Evolutionary conservation across 148 eudicot genomes (phyloP).

Genomic region (Rhododendron mucronatum): DNA sequence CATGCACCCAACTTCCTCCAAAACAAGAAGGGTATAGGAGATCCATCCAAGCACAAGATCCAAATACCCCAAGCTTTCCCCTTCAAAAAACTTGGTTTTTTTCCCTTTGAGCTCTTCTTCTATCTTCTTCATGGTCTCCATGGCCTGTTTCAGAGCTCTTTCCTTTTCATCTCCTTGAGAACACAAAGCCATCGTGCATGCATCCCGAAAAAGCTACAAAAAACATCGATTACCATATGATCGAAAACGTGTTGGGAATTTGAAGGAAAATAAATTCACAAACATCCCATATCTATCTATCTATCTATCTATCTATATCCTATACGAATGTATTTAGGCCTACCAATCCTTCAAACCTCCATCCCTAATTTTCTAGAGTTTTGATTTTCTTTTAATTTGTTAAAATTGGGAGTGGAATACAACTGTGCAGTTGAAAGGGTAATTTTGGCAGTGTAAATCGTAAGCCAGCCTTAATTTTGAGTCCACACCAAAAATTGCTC

Average conservation of each 20-base stretch:
- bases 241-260: background rate
- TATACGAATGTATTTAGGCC: too few relatives aligned
- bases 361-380: too few relatives aligned
- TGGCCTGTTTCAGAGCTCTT: background rate
- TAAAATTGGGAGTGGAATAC: too few relatives aligned
- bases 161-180: slow-evolving; percentile 23
- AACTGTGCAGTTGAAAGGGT: too few relatives aligned
- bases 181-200: background rate
- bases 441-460: too few relatives aligned
- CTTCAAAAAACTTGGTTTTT: slow-evolving; percentile 21
- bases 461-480: too few relatives aligned
- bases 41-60: slow-evolving; percentile 27
- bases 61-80: slow-evolving; percentile 23
- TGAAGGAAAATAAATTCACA: background rate
- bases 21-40: slow-evolving; percentile 7
- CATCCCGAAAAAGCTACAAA: background rate
- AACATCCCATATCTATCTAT: too few relatives aligned
- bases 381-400: too few relatives aligned
- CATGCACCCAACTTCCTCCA: slow-evolving; percentile 25
- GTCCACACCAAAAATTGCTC: too few relatives aligned
- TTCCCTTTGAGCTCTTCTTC: slow-evolving; percentile 19
- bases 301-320: too few relatives aligned
- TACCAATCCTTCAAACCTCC: too few relatives aligned
- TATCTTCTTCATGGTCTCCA: slow-evolving; percentile 16
- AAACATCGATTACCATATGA: background rate